Conservation (phyloP, 192 early-diverging fungal species). For the Coemansia sp. region DNA sequence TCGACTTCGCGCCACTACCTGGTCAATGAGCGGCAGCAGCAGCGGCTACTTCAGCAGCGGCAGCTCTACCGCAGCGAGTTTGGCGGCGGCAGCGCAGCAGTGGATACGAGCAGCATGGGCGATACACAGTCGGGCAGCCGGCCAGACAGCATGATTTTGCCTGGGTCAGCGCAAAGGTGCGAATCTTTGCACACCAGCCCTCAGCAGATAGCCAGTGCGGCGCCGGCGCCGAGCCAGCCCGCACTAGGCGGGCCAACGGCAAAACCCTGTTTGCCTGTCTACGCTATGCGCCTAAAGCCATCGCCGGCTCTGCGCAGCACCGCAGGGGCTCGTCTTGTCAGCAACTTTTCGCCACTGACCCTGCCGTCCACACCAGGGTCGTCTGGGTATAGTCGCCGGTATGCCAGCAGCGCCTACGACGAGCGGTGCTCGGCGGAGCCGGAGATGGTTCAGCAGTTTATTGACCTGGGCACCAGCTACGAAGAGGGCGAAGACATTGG, state of each 20-base stretch:
- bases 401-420: slow-evolving; percentile 5
- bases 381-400: slow-evolving; percentile 6
- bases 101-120: not conserved
- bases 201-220: not conserved
- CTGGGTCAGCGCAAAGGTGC: not conserved
- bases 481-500: not conserved
- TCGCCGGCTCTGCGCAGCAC: slow-evolving; percentile 10
- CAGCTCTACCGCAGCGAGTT: slow-evolving; percentile 12
- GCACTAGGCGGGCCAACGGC: not conserved
- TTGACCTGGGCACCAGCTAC: slow-evolving; percentile 3
- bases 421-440: not conserved
- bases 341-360: slow-evolving; percentile 49
- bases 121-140: not conserved
- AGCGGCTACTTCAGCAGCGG: slow-evolving; percentile 29
- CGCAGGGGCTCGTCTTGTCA: slow-evolving; percentile 24
- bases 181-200: not conserved
- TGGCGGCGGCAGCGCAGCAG: not conserved
- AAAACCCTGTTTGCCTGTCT: not conserved
- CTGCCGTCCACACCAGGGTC: slow-evolving; percentile 46
- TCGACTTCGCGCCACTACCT: slow-evolving; percentile 12
- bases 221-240: not conserved
- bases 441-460: slow-evolving; percentile 1
- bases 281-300: not conserved
- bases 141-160: not conserved
- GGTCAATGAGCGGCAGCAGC: slow-evolving; percentile 37